Conservation (phyloP, 1,284 basidiomycete genomes). For the Austroboletus niveus region DNA sequence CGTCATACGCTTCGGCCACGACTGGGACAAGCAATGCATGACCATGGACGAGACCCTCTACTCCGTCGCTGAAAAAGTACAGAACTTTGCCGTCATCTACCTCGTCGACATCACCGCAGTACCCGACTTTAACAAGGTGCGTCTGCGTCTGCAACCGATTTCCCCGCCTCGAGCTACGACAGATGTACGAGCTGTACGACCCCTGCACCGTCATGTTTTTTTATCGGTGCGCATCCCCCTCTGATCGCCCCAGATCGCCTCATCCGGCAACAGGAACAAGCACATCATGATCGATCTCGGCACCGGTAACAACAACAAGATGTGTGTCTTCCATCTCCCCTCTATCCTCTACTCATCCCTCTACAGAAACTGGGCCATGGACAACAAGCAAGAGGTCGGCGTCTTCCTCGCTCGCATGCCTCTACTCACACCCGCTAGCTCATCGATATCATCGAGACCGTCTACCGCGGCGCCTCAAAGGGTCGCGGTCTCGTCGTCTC, state of each 20-base stretch:
- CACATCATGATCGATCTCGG: conserved; percentile 99
- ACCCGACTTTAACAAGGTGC: conserved; percentile 97
- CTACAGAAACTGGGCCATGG: conserved; percentile 92
- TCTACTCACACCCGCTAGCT: conserved; percentile 49
- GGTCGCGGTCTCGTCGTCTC: conserved; percentile 98
- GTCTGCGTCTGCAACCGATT: conserved; percentile 16
- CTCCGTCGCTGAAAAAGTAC: conserved; percentile 90
- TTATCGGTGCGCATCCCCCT: conserved; percentile 64
- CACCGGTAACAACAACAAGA: conserved; percentile 99
- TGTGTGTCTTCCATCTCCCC: conserved; percentile 51
- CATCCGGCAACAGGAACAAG: conserved; percentile 70
- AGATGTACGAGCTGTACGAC: conserved; percentile 97
- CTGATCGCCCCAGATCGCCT: not conserved
- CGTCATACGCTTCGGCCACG: conserved; percentile 93
- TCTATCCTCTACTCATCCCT: not conserved
- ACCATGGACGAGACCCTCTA: conserved; percentile 98
- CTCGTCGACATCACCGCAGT: conserved; percentile 95
- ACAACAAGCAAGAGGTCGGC: conserved; percentile 91
- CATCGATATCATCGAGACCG: conserved; percentile 98
- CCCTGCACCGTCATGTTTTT: conserved; percentile 98
- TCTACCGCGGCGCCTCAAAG: conserved; percentile 96
- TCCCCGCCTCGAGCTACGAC: no score
- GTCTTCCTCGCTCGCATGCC: not conserved
- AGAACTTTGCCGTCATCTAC: conserved; percentile 98
- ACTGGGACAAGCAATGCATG: conserved; percentile 96